Percentiles rank a stretch among this genome's conserved stretches.
Conservation (phyloP, 371 early-diverging fungal genomes). For the Mortierella sp. region DNA sequence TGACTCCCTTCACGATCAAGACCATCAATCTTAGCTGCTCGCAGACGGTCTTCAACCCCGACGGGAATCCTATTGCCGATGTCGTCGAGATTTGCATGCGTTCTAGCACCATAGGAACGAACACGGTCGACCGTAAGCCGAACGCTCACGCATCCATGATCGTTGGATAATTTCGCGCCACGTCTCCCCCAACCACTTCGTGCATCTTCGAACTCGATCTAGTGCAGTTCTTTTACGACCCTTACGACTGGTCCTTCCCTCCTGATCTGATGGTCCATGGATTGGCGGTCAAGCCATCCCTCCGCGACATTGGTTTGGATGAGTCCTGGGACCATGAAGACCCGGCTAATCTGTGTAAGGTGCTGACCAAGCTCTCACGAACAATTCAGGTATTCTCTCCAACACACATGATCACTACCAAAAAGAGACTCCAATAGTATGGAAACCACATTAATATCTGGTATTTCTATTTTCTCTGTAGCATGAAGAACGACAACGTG, state of each 20-base stretch:
- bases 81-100: constrained; percentile 36
- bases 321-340: constrained; percentile 39
- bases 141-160: too few relatives aligned
- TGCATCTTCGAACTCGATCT: neutral
- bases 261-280: constrained; percentile 48
- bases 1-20: constrained; percentile 47
- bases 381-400: constrained; percentile 33
- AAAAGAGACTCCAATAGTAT: too few relatives aligned
- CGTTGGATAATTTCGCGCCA: too few relatives aligned
- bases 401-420: too few relatives aligned
- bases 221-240: constrained; percentile 48
- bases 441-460: too few relatives aligned
- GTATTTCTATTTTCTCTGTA: neutral
- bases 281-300: constrained; percentile 17
- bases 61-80: constrained; percentile 37
- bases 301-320: constrained; percentile 41
- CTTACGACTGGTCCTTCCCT: constrained; percentile 51
- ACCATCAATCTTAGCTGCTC: constrained; percentile 30
- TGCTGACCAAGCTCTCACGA: constrained; percentile 29
- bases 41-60: constrained; percentile 40
- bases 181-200: too few relatives aligned
- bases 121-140: constrained; percentile 36
- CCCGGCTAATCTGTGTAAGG: constrained; percentile 35
- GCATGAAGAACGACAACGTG: constrained; percentile 42
- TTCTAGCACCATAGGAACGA: constrained; percentile 38